phyloP scores from a whole-genome alignment of 2,329 filamentous ascomycete species.

The Rhinocladiella mackenziei region DNA sequence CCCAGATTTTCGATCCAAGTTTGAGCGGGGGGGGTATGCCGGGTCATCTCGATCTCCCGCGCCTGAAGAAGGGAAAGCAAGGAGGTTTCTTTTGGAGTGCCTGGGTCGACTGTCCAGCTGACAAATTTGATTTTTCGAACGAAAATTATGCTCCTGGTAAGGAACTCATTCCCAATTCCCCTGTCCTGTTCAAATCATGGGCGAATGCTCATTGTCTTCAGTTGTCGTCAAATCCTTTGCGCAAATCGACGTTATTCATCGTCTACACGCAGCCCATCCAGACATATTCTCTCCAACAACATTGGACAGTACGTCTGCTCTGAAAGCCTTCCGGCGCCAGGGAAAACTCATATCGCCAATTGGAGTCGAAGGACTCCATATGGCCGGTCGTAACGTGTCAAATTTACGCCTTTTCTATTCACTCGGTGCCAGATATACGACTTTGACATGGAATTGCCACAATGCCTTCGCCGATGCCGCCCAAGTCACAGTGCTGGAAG shows the following conservation, averaged over 20 bases:
- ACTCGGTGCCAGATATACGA: conserved; percentile 83
- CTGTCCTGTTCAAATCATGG: too few species aligned
- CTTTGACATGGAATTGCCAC: conserved; percentile 91
- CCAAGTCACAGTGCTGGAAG: conserved; percentile 47
- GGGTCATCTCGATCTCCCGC: conserved; percentile 72
- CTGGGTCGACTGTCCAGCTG: conserved; percentile 68
- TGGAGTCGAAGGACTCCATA: conserved; percentile 83
- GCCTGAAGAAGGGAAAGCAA: conserved; percentile 58
- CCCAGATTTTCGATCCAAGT: conserved; percentile 65
- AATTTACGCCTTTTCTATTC: conserved; percentile 70
- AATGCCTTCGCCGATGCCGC: conserved; percentile 85
- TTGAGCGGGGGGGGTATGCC: conserved; percentile 65
- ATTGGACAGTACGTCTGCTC: conserved; percentile 57
- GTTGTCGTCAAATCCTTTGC: conserved; percentile 64
- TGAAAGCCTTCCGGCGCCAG: conserved; percentile 56
- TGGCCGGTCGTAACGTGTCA: conserved; percentile 74
- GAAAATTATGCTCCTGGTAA: conserved; percentile 23
- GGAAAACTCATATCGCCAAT: conserved; percentile 67
- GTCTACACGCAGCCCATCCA: conserved; percentile 61
- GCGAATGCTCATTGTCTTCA: too few species aligned
- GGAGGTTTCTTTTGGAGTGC: conserved; percentile 92
- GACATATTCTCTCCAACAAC: conserved; percentile 59
- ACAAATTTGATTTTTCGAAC: conserved; percentile 45
- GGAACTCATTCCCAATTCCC: not conserved
- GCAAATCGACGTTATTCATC: conserved; percentile 68